phyloP scores from a whole-genome alignment of 805 yeast genomes.

The Candida mattraensis region DNA sequence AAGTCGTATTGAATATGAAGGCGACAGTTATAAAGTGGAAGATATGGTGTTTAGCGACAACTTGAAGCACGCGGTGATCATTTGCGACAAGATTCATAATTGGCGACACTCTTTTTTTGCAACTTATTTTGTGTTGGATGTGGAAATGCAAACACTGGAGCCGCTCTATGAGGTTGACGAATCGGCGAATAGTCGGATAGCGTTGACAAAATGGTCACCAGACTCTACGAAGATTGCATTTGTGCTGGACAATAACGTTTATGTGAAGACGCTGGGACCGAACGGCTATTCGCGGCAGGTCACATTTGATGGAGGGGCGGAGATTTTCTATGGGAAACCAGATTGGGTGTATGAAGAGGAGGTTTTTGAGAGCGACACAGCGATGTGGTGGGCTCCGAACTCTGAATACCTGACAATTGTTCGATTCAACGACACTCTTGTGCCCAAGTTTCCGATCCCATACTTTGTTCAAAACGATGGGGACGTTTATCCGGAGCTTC shows the following conservation, averaged over 20 bases:
- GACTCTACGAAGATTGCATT: conserved; percentile 63
- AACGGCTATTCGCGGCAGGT: conserved; percentile 40
- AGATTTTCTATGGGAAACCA: conserved; percentile 82
- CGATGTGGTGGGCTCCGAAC: conserved; percentile 85
- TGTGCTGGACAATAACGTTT: conserved; percentile 71
- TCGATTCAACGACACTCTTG: conserved; percentile 70
- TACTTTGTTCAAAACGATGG: conserved; percentile 59
- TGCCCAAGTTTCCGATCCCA: conserved; percentile 71
- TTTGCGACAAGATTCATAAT: conserved; percentile 59
- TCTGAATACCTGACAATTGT: conserved; percentile 66
- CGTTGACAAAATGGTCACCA: conserved; percentile 73
- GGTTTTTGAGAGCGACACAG: conserved; percentile 66
- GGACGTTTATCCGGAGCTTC: conserved; percentile 57
- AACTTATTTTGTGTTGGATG: conserved; percentile 59
- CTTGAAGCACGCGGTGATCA: conserved; percentile 54
- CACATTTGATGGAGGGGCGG: conserved; percentile 68
- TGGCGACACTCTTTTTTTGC: conserved; percentile 76
- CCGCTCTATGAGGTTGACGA: conserved; percentile 24
- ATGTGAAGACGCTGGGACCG: conserved; percentile 41
- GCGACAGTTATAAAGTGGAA: conserved; percentile 46
- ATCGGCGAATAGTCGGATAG: conserved; percentile 29
- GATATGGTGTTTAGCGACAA: conserved; percentile 66
- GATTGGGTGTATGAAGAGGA: conserved; percentile 97
- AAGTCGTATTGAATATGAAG: conserved; percentile 41
- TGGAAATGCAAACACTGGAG: conserved; percentile 31